Evolutionary conservation across 2,329 filamentous ascomycete species (phyloP).

Genomic region (Graphilbum ipis-grandicollis): DNA sequence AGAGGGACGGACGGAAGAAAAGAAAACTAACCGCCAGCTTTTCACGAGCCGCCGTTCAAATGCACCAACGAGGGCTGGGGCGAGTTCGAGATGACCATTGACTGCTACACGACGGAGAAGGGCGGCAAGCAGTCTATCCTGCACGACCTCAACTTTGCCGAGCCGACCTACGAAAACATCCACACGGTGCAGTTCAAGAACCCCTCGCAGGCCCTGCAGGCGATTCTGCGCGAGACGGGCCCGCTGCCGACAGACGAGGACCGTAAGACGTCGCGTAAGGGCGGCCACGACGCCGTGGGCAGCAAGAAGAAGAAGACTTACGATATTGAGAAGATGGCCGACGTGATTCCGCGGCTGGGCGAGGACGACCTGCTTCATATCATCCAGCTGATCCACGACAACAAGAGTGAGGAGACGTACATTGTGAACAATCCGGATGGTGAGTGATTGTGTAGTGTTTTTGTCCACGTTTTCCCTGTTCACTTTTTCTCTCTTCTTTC

Average conservation of each 20-base stretch:
- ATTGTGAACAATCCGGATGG: constrained; percentile 94
- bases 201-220: constrained; percentile 71
- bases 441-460: too few species aligned
- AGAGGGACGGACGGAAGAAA: not conserved
- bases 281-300: constrained; percentile 33
- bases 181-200: constrained; percentile 82
- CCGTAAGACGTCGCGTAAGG: constrained; percentile 43
- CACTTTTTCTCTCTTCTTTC: constrained; percentile 1
- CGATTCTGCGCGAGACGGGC: constrained; percentile 65
- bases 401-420: constrained; percentile 86
- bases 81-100: constrained; percentile 89
- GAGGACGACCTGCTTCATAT: constrained; percentile 91
- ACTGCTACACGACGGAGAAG: constrained; percentile 71
- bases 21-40: constrained; percentile 29
- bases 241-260: constrained; percentile 63
- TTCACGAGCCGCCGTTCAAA: constrained; percentile 71
- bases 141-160: constrained; percentile 86
- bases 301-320: constrained; percentile 61
- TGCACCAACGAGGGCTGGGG: constrained; percentile 96
- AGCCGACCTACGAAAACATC: constrained; percentile 63
- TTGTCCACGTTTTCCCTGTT: constrained; percentile 21
- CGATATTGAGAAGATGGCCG: constrained; percentile 94
- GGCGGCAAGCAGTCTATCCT: constrained; percentile 59
- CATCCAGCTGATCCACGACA: constrained; percentile 95
- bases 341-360: constrained; percentile 70